Evolutionary conservation across 2,329 filamentous ascomycete genomes (phyloP).

Genomic region (Fusarium setosum): DNA sequence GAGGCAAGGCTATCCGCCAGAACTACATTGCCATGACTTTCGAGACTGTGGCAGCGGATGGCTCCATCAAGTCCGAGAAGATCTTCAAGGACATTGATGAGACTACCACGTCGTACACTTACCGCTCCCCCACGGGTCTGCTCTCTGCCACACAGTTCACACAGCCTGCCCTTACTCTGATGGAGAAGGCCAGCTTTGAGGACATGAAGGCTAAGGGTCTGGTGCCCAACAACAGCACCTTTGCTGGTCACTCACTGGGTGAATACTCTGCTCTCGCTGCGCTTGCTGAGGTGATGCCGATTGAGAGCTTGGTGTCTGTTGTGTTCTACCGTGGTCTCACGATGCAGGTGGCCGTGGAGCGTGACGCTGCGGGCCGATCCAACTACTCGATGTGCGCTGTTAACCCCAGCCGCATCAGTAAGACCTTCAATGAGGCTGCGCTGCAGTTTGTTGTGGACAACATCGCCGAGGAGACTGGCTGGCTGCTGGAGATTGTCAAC

Average conservation of each 20-base stretch:
- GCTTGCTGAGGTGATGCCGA: conserved; percentile 98
- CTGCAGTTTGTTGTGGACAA: conserved; percentile 97
- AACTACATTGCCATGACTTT: conserved; percentile 99
- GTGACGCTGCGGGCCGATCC: conserved; percentile 89
- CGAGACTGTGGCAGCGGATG: conserved; percentile 94
- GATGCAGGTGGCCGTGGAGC: conserved; percentile 99
- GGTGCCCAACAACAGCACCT: conserved; percentile 95
- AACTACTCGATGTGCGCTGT: conserved; percentile 99
- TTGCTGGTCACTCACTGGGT: conserved; percentile 96
- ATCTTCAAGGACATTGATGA: conserved; percentile 99
- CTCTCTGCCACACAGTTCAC: conserved; percentile 99
- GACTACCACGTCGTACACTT: conserved; percentile 94
- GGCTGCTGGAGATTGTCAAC: conserved; percentile 99
- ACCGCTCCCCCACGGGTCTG: conserved; percentile 92
- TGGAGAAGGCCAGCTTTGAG: conserved; percentile 99
- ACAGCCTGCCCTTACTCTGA: conserved; percentile 94
- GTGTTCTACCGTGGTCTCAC: conserved; percentile 99
- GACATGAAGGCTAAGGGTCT: conserved; percentile 98
- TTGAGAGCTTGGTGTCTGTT: conserved; percentile 96
- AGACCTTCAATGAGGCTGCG: conserved; percentile 98
- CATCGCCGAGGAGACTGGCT: conserved; percentile 91
- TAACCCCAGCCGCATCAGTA: conserved; percentile 97
- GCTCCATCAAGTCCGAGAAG: conserved; percentile 95
- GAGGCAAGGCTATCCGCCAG: conserved; percentile 95
- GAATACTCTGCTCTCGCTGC: conserved; percentile 98